Evolutionary conservation across 805 yeast genomes (phyloP), one percentile per base, ranked within the genome.

Genomic region (fission yeast (Schizosaccharomyces pombe)): DNA sequence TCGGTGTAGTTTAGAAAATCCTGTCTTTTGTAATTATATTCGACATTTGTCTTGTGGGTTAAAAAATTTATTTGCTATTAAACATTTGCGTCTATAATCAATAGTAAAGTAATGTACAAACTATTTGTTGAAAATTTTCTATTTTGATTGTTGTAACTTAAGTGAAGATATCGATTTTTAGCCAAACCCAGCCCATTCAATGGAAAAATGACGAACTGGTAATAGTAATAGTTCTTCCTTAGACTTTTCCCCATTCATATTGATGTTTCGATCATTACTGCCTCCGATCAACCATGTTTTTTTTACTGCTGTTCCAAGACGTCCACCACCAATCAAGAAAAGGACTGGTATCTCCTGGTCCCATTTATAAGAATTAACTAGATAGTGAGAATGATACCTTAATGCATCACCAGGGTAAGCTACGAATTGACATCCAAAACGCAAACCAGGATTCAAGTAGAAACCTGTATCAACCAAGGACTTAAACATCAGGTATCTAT

Each of bases 361-460:
- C 58, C 74, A 68, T 28, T 65, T 67, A 12, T 70, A 59, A 0
- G 78, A 70, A 52, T 75, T 75, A 1, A 84, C 82, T 4, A 84
- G 79, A 58, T 79, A 71, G 65, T 89, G 95, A 2, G 96, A 82
- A 66, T 89, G 98, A 62, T 77, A 91, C 52, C 91, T 66, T 55
- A 89, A 68, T 5, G 97, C 94, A 63, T 89, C 98, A 1, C 96
- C 97, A 0, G 96, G 97, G 59, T 89, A 89, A 1, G 87, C 86
- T 56, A 91, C 75, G 61, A 77, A 86, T 55, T 78, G 78, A 4
- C 95, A 93, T 1, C 98, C 98, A 65, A 87, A 89, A 56, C 94
- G 73, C 32, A 86, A 68, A 0, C 98, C 98, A 0, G 97, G 95
- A 32, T 85, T 72, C 16, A 83, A 59, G 56, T 69, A 76, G 63